These are phyloP conservation scores for Eucalyptus brandiana DNA, from an alignment of 345 rosid species.

Conservation along the genomic window DNA sequence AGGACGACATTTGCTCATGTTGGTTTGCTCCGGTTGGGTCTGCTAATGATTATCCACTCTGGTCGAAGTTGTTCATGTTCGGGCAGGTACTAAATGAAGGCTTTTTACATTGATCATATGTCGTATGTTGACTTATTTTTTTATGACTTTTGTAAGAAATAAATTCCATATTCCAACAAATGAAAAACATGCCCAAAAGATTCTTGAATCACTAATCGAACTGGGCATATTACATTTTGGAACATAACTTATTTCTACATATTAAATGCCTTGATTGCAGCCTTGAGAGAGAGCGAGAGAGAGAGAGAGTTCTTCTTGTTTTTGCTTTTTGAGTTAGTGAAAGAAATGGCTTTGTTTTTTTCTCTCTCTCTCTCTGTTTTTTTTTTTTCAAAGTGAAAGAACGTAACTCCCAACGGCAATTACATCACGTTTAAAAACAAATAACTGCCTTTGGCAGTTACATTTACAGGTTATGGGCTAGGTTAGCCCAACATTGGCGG, in stretches of 20 bases:
- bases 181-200: too few relatives aligned
- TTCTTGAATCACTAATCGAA: too few relatives aligned
- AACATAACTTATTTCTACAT: background rate
- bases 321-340: too few relatives aligned
- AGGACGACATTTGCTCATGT: slow-evolving; percentile 87
- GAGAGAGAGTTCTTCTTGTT: background rate
- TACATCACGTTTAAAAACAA: background rate
- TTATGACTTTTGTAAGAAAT: too few relatives aligned
- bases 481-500: too few relatives aligned
- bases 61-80: slow-evolving; percentile 93
- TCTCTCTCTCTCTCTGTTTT: too few relatives aligned
- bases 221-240: background rate
- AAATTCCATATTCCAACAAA: too few relatives aligned
- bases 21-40: slow-evolving; percentile 99
- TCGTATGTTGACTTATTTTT: too few relatives aligned
- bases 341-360: too few relatives aligned
- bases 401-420: too few relatives aligned
- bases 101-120: background rate
- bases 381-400: background rate
- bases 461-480: too few relatives aligned
- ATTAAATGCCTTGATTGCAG: background rate
- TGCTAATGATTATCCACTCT: slow-evolving; percentile 92
- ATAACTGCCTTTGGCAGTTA: too few relatives aligned
- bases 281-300: background rate
- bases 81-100: slow-evolving; percentile 56